Percentiles rank a stretch among this genome's conserved stretches.
These are phyloP conservation scores for Dacryopinax spathularia DNA, from an alignment of 768 basidiomycete species.

Conservation along the genomic window DNA sequence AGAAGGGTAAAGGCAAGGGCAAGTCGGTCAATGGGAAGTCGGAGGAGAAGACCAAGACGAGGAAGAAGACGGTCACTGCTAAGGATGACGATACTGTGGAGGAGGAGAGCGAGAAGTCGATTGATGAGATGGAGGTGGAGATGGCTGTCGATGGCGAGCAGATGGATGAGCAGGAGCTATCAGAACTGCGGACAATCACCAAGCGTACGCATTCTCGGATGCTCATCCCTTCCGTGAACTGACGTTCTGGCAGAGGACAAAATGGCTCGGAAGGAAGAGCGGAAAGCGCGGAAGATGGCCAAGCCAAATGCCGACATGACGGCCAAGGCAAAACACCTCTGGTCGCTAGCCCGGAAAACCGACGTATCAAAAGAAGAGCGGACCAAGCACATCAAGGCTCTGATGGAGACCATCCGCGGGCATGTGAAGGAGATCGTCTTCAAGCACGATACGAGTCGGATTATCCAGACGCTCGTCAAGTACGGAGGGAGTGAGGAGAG, in stretches of 20 bases:
- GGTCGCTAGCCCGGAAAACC: constrained; percentile 63
- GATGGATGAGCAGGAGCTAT: constrained; percentile 22
- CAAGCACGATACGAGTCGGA: constrained; percentile 85
- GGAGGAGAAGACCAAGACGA: constrained; percentile 30
- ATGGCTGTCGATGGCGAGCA: constrained; percentile 6
- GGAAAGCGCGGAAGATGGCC: constrained; percentile 55
- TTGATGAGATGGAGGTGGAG: constrained; percentile 20
- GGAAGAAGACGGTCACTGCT: background rate
- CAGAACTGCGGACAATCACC: constrained; percentile 19
- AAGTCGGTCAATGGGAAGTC: background rate
- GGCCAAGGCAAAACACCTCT: constrained; percentile 55
- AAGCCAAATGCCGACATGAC: constrained; percentile 66
- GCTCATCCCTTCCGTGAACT: background rate
- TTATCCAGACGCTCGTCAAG: constrained; percentile 70
- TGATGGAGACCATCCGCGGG: constrained; percentile 66
- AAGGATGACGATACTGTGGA: background rate
- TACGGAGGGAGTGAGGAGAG: constrained; percentile 61
- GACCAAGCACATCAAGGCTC: constrained; percentile 52
- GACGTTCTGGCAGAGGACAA: constrained; percentile 36
- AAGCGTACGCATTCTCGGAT: constrained; percentile 13
- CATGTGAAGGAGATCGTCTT: constrained; percentile 73
- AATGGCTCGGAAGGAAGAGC: constrained; percentile 59
- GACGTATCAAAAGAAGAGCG: constrained; percentile 56
- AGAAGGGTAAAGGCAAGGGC: background rate
- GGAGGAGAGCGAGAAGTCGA: constrained; percentile 5